Percentiles rank a stretch among this genome's conserved stretches.
phyloP scores from a whole-genome alignment of 176 grass and related monocot species.

The Raddia distichophylla region DNA sequence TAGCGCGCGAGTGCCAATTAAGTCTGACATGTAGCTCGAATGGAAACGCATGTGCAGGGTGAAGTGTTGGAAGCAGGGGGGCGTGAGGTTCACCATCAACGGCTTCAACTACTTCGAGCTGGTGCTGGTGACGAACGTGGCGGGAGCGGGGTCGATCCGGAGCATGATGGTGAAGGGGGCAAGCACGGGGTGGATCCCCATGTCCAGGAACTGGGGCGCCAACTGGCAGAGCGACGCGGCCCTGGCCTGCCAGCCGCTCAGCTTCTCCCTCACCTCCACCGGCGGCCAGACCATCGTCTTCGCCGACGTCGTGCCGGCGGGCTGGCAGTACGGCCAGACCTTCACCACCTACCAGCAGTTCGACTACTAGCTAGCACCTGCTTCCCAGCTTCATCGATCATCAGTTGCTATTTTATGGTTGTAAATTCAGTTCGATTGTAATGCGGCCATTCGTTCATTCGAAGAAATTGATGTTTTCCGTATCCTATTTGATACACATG shows the following conservation, averaged over 20 bases:
- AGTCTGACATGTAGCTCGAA: too few relatives aligned
- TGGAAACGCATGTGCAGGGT: slow-evolving; percentile 14
- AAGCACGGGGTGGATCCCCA: slow-evolving; percentile 34
- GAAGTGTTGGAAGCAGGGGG: slow-evolving; percentile 40
- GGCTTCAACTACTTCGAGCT: slow-evolving; percentile 55
- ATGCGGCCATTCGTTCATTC: neutral
- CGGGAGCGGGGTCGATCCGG: slow-evolving; percentile 35
- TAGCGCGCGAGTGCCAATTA: too few relatives aligned
- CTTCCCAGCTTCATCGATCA: too few relatives aligned
- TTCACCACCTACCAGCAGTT: slow-evolving; percentile 42
- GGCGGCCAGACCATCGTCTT: slow-evolving; percentile 47
- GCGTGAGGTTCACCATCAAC: slow-evolving; percentile 49
- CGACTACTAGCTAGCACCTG: slow-evolving; percentile 23
- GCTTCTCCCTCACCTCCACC: slow-evolving; percentile 48
- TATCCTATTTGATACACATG: neutral
- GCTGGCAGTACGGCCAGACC: slow-evolving; percentile 63
- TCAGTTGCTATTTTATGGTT: neutral
- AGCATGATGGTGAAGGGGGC: slow-evolving; percentile 36
- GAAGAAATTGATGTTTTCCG: neutral
- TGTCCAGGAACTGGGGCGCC: slow-evolving; percentile 60
- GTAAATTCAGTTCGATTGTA: neutral
- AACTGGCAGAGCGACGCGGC: slow-evolving; percentile 33
- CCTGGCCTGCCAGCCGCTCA: slow-evolving; percentile 34
- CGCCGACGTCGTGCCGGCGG: slow-evolving; percentile 25
- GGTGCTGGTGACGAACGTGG: slow-evolving; percentile 53